Base-by-base conservation (phyloP, 192 early-diverging fungal genomes). In the Helicostylum pulchrum region DNA sequence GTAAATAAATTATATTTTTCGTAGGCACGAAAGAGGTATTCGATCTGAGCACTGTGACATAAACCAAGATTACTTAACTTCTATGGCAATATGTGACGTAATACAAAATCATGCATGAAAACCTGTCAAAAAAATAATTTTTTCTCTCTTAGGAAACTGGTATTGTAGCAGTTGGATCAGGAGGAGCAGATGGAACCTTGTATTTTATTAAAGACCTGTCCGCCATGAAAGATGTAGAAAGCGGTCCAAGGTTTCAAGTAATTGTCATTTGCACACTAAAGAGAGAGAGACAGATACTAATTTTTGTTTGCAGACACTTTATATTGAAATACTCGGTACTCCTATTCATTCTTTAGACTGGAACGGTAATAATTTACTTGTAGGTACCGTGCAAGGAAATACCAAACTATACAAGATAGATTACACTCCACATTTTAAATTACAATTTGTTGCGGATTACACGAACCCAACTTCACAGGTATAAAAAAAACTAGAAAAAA, bases 271-370 rank as follows among this genome's bases (percentile, higher is more conserved):
- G 26, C 26, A 26, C 2, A 26, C 26, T 26, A 26, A 26, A 26
- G 26, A 26, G 26, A 26, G 26, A 26, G 26, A 26, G 26, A 2
- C 1, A 26, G 26, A 2, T 26, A 26, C 26, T 26, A 26, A 26
- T 26, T 26, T 26, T 26, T 26, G 26, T 26, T 26, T 26, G 2
- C 2, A 26, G 26, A 26, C 26, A 43, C 26, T 44, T 5, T 26
- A 61, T 43, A 68, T 26, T 36, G 59, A 48, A n/a, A 51, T 3
- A 12, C 20, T 54, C 31, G 19, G 36, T 46, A 36, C 46, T 4
- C 68, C 68, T 5, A 64, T 70, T 11, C 19, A 70, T 17, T 70
- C 68, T 0, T 34, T 70, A 12, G 61, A 56, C 30, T 58, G 55
- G 39, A 53, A 49, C 20, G 47, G 49, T 9, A 52, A 64, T 0